Percentiles rank a stretch among this genome's conserved stretches.
phyloP scores from a whole-genome alignment of 495 filamentous ascomycete species.

The Aspergillus egyptiacus region DNA sequence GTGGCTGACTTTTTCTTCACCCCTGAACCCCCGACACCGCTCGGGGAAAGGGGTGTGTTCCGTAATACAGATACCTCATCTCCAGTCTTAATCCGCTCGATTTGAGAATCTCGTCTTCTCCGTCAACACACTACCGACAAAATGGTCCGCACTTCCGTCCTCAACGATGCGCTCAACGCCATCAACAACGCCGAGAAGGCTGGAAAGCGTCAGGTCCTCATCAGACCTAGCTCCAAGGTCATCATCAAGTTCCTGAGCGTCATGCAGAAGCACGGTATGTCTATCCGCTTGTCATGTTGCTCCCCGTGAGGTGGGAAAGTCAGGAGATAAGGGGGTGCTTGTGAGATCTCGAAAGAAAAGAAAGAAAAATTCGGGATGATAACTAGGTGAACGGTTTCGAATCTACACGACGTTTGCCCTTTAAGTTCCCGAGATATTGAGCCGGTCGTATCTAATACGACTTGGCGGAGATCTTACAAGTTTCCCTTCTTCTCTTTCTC shows the following conservation, averaged over 20 bases:
- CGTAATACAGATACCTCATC: constrained; percentile 66
- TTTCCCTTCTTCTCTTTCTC: constrained; percentile 40
- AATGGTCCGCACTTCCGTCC: constrained; percentile 97
- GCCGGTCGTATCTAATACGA: constrained; percentile 20
- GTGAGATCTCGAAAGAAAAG: constrained; percentile 1
- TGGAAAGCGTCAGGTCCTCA: constrained; percentile 96
- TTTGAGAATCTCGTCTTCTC: constrained; percentile 70
- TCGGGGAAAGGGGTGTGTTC: neutral
- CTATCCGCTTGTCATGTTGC: constrained; percentile 9
- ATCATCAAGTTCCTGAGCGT: constrained; percentile 98
- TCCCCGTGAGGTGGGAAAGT: neutral
- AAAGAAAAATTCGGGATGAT: constrained; percentile 77
- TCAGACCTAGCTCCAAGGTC: constrained; percentile 96
- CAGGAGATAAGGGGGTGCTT: neutral
- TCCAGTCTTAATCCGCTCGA: constrained; percentile 46
- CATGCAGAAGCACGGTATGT: constrained; percentile 99
- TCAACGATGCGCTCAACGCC: constrained; percentile 98
- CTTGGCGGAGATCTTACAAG: constrained; percentile 93
- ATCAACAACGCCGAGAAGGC: constrained; percentile 99
- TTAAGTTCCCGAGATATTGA: constrained; percentile 98
- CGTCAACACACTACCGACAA: constrained; percentile 51
- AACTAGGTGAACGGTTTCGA: constrained; percentile 96
- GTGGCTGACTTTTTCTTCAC: constrained; percentile 70
- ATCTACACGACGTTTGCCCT: constrained; percentile 79
- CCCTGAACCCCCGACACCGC: constrained; percentile 37